These are phyloP conservation scores for Abrus precatorius DNA, from an alignment of 306 rosid species.

Conservation along the genomic window DNA sequence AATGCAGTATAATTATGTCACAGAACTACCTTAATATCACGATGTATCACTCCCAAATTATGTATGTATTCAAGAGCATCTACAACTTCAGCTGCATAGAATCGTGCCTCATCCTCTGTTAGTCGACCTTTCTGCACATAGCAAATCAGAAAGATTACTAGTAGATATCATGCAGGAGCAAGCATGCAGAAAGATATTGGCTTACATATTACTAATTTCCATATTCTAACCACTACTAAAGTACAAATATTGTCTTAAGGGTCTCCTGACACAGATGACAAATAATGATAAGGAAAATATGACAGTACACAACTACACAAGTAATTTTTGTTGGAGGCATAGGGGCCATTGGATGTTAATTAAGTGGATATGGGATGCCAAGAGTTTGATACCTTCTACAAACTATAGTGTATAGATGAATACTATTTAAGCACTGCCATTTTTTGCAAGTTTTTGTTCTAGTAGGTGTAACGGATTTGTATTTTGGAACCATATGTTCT, in stretches of 20 bases:
- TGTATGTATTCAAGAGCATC: slow-evolving; percentile 99
- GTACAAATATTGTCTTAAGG: slow-evolving; percentile 15
- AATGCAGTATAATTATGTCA: slow-evolving; percentile 46
- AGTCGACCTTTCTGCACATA: slow-evolving; percentile 87
- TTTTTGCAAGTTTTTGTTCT: neutral
- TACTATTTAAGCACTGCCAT: neutral
- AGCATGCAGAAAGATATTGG: slow-evolving; percentile 24
- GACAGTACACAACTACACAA: no score
- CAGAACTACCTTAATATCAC: slow-evolving; percentile 91
- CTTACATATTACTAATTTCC: slow-evolving; percentile 3
- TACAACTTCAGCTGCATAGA: slow-evolving; percentile 96
- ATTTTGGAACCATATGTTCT: slow-evolving; percentile 4
- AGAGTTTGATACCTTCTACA: neutral
- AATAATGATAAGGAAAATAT: neutral
- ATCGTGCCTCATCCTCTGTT: slow-evolving; percentile 86
- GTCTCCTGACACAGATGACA: neutral
- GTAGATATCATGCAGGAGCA: slow-evolving; percentile 40
- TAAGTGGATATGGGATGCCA: neutral
- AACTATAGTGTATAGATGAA: neutral
- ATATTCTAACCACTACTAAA: slow-evolving; percentile 16
- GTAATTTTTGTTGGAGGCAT: neutral
- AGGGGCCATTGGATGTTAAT: neutral
- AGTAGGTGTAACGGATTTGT: neutral
- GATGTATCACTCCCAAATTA: slow-evolving; percentile 93
- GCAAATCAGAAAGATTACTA: slow-evolving; percentile 43